Evolutionary conservation across 108 stramenopile genomes (phyloP).

Genomic region (Stephanodiscus minutulus): DNA sequence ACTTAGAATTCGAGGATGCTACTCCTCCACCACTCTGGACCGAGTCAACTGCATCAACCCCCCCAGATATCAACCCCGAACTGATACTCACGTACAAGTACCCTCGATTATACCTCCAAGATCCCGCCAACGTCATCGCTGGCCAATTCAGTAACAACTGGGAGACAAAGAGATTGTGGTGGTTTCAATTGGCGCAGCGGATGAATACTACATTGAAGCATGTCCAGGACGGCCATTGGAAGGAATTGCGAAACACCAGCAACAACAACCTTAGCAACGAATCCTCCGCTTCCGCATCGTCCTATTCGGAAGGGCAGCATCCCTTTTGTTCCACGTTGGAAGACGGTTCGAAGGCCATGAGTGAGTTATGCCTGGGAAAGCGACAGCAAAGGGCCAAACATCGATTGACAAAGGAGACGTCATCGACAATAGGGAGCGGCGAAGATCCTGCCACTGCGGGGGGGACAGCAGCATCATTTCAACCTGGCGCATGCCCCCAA

Average conservation of each 20-base stretch:
- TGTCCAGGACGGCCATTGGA: conserved; percentile 21
- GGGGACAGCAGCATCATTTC: background rate
- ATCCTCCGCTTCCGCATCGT: background rate
- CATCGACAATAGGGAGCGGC: background rate
- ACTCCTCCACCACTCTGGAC: conserved; percentile 25
- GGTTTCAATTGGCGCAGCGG: conserved; percentile 25
- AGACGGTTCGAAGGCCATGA: background rate
- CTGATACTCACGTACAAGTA: conserved; percentile 28
- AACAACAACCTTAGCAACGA: background rate
- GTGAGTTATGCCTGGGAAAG: background rate
- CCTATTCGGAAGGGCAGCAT: background rate
- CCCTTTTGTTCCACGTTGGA: too few relatives aligned
- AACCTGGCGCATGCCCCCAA: conserved; percentile 9
- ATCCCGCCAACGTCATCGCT: conserved; percentile 16
- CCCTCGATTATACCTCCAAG: conserved; percentile 25
- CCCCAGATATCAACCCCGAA: conserved; percentile 18
- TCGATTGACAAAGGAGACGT: background rate
- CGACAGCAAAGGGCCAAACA: background rate
- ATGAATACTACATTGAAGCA: conserved; percentile 31
- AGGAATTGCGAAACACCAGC: background rate
- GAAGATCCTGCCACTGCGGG: background rate
- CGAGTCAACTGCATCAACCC: background rate
- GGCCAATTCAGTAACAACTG: background rate
- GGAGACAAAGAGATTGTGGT: conserved; percentile 8
- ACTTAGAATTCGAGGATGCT: conserved; percentile 8